phyloP scores from a whole-genome alignment of 2,329 filamentous ascomycete genomes.

The Aspergillus calidoustus region DNA sequence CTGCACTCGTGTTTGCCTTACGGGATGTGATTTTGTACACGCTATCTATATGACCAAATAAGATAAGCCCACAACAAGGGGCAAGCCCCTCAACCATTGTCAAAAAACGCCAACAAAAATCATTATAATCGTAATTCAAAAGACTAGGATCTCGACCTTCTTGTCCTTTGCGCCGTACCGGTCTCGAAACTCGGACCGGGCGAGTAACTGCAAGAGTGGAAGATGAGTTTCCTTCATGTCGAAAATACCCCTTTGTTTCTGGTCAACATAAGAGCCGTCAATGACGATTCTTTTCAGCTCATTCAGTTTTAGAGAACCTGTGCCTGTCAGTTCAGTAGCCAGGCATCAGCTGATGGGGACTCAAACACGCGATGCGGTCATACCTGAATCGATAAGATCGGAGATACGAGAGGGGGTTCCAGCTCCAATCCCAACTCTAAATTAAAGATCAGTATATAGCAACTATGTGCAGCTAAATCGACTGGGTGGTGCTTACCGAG shows the following conservation, averaged over 20 bases:
- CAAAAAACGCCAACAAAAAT: conserved; percentile 18
- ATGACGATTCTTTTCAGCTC: conserved; percentile 80
- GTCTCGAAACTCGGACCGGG: conserved; percentile 70
- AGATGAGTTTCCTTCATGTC: conserved; percentile 94
- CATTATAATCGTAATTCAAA: conserved; percentile 42
- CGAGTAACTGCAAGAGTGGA: conserved; percentile 76
- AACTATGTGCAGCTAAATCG: background rate
- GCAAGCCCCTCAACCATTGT: conserved; percentile 1
- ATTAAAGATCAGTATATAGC: conserved; percentile 31
- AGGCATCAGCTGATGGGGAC: background rate
- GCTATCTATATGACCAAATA: conserved; percentile 8
- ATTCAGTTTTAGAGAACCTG: conserved; percentile 71
- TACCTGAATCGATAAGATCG: conserved; percentile 81
- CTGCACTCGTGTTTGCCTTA: background rate
- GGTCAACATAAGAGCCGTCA: conserved; percentile 90
- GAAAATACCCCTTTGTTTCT: conserved; percentile 90
- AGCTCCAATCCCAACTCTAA: conserved; percentile 80
- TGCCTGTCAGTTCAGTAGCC: conserved; percentile 7
- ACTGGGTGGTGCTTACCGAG: conserved; percentile 46
- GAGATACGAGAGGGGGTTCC: conserved; percentile 84
- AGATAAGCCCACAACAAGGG: background rate
- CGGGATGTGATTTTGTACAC: background rate
- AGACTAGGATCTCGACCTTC: conserved; percentile 55
- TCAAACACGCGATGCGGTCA: conserved; percentile 29
- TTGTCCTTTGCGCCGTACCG: conserved; percentile 65